Evolutionary conservation across 1,284 basidiomycete genomes (phyloP).

Genomic region (Vanrija humicola): DNA sequence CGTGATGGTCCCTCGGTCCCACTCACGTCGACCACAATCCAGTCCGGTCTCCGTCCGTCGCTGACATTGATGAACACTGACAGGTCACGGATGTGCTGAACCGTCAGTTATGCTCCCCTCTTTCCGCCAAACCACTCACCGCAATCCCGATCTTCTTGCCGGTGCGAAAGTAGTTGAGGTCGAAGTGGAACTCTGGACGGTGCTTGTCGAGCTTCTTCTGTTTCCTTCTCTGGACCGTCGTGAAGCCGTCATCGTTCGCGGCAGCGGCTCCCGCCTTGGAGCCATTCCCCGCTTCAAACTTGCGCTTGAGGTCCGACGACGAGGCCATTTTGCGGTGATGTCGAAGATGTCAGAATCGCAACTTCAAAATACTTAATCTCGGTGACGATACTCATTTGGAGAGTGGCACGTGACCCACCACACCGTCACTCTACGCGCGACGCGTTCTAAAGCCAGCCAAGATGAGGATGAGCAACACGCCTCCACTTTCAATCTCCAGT

Average conservation of each 20-base stretch:
- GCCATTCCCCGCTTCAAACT: not conserved
- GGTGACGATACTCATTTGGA: too few relatives aligned
- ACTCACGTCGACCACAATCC: slow-evolving; percentile 74
- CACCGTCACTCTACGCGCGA: too few relatives aligned
- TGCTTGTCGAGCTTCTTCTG: slow-evolving; percentile 66
- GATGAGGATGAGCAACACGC: too few relatives aligned
- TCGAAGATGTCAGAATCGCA: too few relatives aligned
- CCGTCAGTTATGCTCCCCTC: slow-evolving; percentile 4
- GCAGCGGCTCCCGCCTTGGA: not conserved
- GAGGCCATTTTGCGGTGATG: too few relatives aligned
- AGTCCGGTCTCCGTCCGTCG: slow-evolving; percentile 72
- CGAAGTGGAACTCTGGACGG: slow-evolving; percentile 75
- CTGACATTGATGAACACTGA: slow-evolving; percentile 68
- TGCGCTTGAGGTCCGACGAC: not conserved
- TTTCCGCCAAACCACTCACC: slow-evolving; percentile 52
- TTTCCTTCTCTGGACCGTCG: slow-evolving; percentile 68
- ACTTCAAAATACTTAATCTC: too few relatives aligned
- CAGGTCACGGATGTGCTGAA: slow-evolving; percentile 77
- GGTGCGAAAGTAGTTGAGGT: slow-evolving; percentile 65
- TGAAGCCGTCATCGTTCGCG: slow-evolving; percentile 55
- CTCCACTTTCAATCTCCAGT: too few relatives aligned
- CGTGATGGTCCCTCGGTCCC: too few relatives aligned
- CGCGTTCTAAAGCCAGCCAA: too few relatives aligned
- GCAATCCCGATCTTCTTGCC: slow-evolving; percentile 69
- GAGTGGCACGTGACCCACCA: too few relatives aligned